phyloP scores from a whole-genome alignment of 1,139 yeast genomes.

The Chernovozyma sophiae-reginae region DNA sequence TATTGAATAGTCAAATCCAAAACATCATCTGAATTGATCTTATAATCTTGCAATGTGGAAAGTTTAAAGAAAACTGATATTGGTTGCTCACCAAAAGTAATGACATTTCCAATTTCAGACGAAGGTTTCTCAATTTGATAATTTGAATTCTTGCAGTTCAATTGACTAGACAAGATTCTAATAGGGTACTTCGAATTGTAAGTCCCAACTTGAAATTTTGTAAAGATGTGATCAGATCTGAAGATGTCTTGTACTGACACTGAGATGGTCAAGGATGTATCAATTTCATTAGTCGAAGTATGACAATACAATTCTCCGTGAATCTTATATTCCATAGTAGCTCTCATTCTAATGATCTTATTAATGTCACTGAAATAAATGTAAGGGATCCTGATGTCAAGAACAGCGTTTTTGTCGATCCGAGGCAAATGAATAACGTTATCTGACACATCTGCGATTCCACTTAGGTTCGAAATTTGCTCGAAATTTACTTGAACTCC shows the following conservation, averaged over 20 bases:
- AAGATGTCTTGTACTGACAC: constrained; percentile 79
- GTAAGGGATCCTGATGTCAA: constrained; percentile 20
- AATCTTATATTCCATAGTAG: constrained; percentile 27
- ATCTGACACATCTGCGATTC: background rate
- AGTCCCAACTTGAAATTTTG: constrained; percentile 67
- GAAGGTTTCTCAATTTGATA: constrained; percentile 35
- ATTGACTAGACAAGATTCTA: constrained; percentile 42
- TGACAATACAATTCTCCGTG: constrained; percentile 20
- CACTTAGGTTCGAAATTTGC: background rate
- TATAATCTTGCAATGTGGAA: constrained; percentile 17
- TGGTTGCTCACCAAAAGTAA: constrained; percentile 70
- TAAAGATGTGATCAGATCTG: constrained; percentile 49
- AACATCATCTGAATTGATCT: constrained; percentile 26
- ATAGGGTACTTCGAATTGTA: constrained; percentile 51
- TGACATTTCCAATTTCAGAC: constrained; percentile 23
- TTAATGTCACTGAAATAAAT: constrained; percentile 20
- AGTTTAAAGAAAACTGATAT: constrained; percentile 58
- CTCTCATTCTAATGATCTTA: constrained; percentile 24
- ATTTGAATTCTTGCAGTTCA: constrained; percentile 32
- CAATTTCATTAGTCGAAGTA: constrained; percentile 30
- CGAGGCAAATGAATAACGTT: constrained; percentile 13
- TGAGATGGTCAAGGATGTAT: constrained; percentile 53
- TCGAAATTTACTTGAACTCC: constrained; percentile 9
- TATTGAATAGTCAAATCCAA: constrained; percentile 44
- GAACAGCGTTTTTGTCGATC: constrained; percentile 15